These are phyloP conservation scores for Claviceps lovelessii DNA, from an alignment of 2,329 filamentous ascomycete genomes.

Conservation along the genomic window DNA sequence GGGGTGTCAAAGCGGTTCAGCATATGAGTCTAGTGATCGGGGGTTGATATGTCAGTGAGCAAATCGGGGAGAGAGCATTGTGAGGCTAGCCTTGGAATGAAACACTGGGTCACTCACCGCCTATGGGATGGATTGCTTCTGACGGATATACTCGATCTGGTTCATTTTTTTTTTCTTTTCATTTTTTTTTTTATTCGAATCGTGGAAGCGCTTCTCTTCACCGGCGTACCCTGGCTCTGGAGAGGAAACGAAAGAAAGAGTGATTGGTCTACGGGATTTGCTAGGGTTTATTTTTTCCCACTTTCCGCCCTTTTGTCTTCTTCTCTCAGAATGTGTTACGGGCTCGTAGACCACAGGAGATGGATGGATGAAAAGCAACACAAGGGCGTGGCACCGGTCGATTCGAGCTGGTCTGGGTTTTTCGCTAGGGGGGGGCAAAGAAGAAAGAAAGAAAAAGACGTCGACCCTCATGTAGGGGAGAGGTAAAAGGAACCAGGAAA, in stretches of 20 bases:
- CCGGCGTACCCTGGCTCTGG: neutral
- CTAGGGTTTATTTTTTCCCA: neutral
- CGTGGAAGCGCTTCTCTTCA: neutral
- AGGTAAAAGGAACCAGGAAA: too few species aligned
- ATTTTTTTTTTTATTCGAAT: neutral
- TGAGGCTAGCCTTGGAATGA: slow-evolving; percentile 2
- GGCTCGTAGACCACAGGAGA: slow-evolving; percentile 15
- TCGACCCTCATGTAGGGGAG: too few species aligned
- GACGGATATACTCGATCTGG: neutral
- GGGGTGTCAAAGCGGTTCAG: neutral
- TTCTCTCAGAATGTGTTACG: slow-evolving; percentile 9
- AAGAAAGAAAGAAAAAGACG: too few species aligned
- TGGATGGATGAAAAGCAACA: slow-evolving; percentile 10
- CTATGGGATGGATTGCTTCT: neutral
- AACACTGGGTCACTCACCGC: neutral
- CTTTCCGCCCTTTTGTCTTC: neutral
- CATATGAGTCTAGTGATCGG: slow-evolving; percentile 3
- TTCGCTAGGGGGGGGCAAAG: neutral
- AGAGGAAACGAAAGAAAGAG: too few species aligned
- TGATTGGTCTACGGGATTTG: neutral
- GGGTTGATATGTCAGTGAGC: slow-evolving; percentile 1
- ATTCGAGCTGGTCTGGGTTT: slow-evolving; percentile 17
- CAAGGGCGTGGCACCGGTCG: slow-evolving; percentile 9
- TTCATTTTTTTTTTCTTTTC: neutral
- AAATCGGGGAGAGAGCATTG: neutral